Conservation (phyloP, 495 filamentous ascomycete genomes). For the Penicillium simplicissimum region DNA sequence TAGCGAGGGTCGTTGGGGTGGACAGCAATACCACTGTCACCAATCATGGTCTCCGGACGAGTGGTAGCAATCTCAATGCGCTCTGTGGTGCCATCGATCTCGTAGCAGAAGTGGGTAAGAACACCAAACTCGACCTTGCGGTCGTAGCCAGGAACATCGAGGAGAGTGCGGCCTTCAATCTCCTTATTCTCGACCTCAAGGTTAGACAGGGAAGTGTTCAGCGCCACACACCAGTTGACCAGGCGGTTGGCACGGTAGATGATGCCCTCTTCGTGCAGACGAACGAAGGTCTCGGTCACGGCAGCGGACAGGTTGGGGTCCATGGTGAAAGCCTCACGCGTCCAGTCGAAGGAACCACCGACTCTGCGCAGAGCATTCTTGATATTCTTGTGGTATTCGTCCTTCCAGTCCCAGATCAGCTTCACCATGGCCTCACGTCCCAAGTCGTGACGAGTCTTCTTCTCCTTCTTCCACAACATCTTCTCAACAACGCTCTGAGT, state of each 20-base stretch:
- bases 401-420: constrained; percentile 68
- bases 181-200: constrained; percentile 78
- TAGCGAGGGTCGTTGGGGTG: constrained; percentile 68
- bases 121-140: constrained; percentile 74
- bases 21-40: constrained; percentile 75
- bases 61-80: constrained; percentile 78
- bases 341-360: constrained; percentile 66
- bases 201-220: constrained; percentile 76
- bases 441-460: constrained; percentile 67
- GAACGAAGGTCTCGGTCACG: constrained; percentile 71
- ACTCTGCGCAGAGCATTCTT: constrained; percentile 56
- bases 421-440: constrained; percentile 61
- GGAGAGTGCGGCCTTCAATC: constrained; percentile 62
- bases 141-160: constrained; percentile 65
- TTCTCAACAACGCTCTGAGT: constrained; percentile 79
- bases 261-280: constrained; percentile 70
- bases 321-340: constrained; percentile 74
- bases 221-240: constrained; percentile 74
- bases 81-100: constrained; percentile 62
- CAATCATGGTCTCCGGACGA: constrained; percentile 79
- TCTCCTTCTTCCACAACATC: constrained; percentile 66
- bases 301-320: constrained; percentile 65
- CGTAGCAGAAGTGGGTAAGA: constrained; percentile 69
- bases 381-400: constrained; percentile 66
- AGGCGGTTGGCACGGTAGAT: constrained; percentile 77